Evolutionary conservation across 208 protist species (phyloP).

Genomic region (Crithidia expoeki): DNA sequence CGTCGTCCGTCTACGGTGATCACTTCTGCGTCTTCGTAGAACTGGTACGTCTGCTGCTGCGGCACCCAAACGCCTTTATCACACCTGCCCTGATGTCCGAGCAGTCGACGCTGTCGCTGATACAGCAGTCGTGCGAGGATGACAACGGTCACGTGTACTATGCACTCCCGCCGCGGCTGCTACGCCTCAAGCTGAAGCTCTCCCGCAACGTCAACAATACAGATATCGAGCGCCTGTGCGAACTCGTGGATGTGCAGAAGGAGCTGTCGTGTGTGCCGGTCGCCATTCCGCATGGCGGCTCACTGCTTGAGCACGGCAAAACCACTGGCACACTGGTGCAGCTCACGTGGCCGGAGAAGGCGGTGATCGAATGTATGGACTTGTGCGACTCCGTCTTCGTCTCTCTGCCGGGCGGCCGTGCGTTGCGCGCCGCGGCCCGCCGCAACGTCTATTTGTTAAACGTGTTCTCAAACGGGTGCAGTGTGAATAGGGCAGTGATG

Average conservation of each 20-base stretch:
- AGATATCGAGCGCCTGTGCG: constrained; percentile 29
- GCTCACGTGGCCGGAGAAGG: constrained; percentile 31
- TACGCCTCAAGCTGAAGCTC: constrained; percentile 31
- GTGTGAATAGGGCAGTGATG: constrained; percentile 45
- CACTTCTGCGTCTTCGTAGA: constrained; percentile 37
- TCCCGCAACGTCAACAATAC: constrained; percentile 32
- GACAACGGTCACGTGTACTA: constrained; percentile 13
- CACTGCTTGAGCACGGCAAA: neutral
- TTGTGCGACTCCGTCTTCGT: constrained; percentile 31
- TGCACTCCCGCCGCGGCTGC: constrained; percentile 25
- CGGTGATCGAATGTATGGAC: constrained; percentile 34
- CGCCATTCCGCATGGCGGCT: neutral
- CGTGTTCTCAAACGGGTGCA: constrained; percentile 44
- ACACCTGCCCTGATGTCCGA: constrained; percentile 7
- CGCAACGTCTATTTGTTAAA: constrained; percentile 44
- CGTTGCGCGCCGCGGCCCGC: constrained; percentile 36
- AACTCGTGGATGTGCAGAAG: constrained; percentile 23
- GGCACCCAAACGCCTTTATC: constrained; percentile 13
- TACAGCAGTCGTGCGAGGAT: neutral
- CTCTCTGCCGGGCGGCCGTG: constrained; percentile 42
- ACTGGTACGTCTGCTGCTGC: constrained; percentile 27
- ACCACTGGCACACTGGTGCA: constrained; percentile 15
- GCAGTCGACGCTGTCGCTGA: neutral
- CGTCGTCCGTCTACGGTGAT: constrained; percentile 28
- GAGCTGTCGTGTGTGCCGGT: constrained; percentile 13